Conservation (phyloP, 495 filamentous ascomycete species). For the Pyrenula massariospora region DNA sequence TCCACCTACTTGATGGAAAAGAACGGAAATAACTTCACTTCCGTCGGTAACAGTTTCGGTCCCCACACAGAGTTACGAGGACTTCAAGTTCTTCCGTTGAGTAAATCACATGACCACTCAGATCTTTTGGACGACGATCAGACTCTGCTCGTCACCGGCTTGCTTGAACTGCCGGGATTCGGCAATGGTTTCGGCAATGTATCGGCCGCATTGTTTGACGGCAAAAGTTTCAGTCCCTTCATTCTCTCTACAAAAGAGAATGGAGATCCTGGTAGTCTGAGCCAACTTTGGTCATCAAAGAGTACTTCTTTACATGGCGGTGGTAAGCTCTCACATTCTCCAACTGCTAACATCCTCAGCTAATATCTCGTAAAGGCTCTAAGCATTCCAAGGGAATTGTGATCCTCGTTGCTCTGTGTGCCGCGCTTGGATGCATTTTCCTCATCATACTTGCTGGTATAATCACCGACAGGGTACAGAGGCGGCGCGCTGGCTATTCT, state of each 20-base stretch:
- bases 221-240: constrained; percentile 64
- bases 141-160: constrained; percentile 70
- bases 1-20: constrained; percentile 70
- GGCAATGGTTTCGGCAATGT: constrained; percentile 60
- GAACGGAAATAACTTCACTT: constrained; percentile 47
- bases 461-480: constrained; percentile 70
- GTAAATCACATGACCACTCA: constrained; percentile 50
- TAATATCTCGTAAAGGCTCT: constrained; percentile 21
- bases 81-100: constrained; percentile 67
- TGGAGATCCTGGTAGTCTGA: constrained; percentile 57
- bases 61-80: constrained; percentile 57
- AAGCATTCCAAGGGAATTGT: constrained; percentile 74
- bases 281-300: constrained; percentile 66
- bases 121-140: constrained; percentile 51
- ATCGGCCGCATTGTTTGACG: constrained; percentile 82
- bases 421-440: constrained; percentile 76
- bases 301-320: constrained; percentile 47
- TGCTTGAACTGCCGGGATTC: constrained; percentile 61
- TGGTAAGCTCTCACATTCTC: constrained; percentile 32
- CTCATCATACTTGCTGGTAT: constrained; percentile 78
- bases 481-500: constrained; percentile 76
- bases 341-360: constrained; percentile 2
- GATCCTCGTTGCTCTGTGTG: constrained; percentile 84
- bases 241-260: constrained; percentile 57
- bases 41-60: constrained; percentile 45